These are phyloP conservation scores for Talaromyces trachyspermus DNA, from an alignment of 495 filamentous ascomycete genomes.

Conservation along the genomic window DNA sequence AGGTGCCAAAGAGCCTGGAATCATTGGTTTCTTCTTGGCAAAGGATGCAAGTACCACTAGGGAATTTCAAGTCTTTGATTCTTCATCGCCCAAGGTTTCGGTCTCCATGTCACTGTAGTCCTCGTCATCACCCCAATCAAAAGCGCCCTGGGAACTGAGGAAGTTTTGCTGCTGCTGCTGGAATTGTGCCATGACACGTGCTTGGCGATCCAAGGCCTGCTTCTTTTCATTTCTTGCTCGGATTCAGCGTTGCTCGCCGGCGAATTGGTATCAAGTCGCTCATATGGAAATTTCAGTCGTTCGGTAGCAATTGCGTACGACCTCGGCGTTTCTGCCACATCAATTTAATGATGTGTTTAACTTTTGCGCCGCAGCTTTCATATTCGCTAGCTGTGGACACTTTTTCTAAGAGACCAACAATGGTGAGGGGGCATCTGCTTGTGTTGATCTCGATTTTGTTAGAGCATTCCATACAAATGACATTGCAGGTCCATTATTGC, in stretches of 20 bases:
- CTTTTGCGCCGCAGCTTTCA: conserved; percentile 75
- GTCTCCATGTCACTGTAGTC: conserved; percentile 64
- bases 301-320: conserved; percentile 57
- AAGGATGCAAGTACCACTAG: conserved; percentile 87
- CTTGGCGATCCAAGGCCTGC: conserved; percentile 80
- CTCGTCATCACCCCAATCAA: conserved; percentile 80
- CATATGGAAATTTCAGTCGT: conserved; percentile 42
- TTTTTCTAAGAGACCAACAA: conserved; percentile 66
- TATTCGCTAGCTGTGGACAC: conserved; percentile 67
- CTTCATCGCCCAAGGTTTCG: conserved; percentile 42
- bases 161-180: conserved; percentile 95
- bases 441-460: conserved; percentile 47
- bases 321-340: conserved; percentile 74
- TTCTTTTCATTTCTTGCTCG: conserved; percentile 78
- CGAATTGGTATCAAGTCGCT: conserved; percentile 49
- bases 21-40: conserved; percentile 96
- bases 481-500: conserved; percentile 31
- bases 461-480: conserved; percentile 70
- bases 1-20: conserved; percentile 80
- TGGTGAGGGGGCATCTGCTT: conserved; percentile 53
- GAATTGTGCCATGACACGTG: conserved; percentile 91
- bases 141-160: conserved; percentile 70
- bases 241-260: conserved; percentile 54
- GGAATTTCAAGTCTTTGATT: conserved; percentile 86
- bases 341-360: conserved; percentile 73